A percentile compares a stretch with the other conserved stretches of the same genome.
Evolutionary conservation across 169 alveolate species (phyloP).

Genomic region (Eimeria necatrix): DNA sequence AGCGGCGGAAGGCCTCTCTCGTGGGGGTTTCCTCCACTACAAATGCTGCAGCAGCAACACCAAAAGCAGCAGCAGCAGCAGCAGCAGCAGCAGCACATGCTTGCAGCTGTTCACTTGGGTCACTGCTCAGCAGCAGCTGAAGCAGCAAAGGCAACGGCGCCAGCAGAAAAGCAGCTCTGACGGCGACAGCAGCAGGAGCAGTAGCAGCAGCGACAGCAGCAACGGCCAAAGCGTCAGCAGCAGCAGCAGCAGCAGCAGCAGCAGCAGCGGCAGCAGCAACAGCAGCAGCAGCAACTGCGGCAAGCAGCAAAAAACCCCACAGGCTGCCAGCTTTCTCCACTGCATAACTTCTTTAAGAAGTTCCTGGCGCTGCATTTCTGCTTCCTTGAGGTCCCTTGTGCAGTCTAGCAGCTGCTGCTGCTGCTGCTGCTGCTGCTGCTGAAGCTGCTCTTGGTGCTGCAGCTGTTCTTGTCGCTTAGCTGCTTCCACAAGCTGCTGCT

Average conservation of each 20-base stretch:
- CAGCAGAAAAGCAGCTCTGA: background rate
- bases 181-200: background rate
- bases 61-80: background rate
- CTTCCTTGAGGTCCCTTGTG: background rate
- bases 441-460: no score
- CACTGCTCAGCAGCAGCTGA: background rate
- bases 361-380: background rate
- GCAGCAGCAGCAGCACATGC: no score
- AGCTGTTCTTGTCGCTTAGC: constrained; percentile 4
- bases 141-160: no score
- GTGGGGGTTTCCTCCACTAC: constrained; percentile 39
- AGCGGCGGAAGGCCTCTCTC: constrained; percentile 54
- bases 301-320: background rate
- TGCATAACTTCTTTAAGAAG: background rate
- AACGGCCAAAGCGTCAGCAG: no score
- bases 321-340: constrained; percentile 43
- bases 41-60: constrained; percentile 16
- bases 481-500: background rate
- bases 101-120: no score
- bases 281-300: background rate
- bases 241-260: constrained; percentile 17
- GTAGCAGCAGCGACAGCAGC: no score
- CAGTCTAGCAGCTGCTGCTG: constrained; percentile 9
- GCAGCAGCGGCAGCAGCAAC: background rate
- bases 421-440: no score